These are phyloP conservation scores for Tetrahymena borealis DNA, from an alignment of 73 alveolate species.

Conservation along the genomic window DNA sequence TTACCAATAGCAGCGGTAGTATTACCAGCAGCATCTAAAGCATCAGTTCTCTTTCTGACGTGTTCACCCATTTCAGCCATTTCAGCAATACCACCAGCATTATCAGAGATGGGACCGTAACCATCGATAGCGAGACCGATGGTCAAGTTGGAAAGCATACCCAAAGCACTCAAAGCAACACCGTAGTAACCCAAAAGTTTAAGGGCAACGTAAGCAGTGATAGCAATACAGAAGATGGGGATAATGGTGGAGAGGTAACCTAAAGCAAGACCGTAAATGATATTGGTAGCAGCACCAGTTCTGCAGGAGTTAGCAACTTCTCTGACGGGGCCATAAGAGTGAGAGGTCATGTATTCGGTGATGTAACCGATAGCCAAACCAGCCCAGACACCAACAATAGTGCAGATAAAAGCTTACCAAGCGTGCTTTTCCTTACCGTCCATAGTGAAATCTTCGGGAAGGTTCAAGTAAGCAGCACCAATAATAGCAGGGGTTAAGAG, in stretches of 20 bases:
- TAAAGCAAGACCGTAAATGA: constrained; percentile 86
- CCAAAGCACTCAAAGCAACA: constrained; percentile 92
- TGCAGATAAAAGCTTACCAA: constrained; percentile 51
- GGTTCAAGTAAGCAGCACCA: constrained; percentile 26
- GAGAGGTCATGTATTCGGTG: constrained; percentile 90
- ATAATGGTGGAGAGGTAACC: constrained; percentile 82
- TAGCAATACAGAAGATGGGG: constrained; percentile 74
- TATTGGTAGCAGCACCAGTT: constrained; percentile 94
- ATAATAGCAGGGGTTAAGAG: constrained; percentile 48
- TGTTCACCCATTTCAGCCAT: constrained; percentile 77
- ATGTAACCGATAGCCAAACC: constrained; percentile 74
- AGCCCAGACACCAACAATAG: constrained; percentile 77
- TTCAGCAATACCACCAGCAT: constrained; percentile 99
- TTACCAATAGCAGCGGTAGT: constrained; percentile 94
- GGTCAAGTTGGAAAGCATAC: constrained; percentile 89
- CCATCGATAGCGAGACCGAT: constrained; percentile 91
- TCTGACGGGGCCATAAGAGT: constrained; percentile 82
- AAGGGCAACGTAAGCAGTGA: constrained; percentile 65
- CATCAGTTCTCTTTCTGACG: constrained; percentile 89
- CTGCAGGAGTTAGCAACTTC: constrained; percentile 88
- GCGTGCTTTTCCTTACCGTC: constrained; percentile 25
- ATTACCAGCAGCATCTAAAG: constrained; percentile 97
- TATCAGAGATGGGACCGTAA: constrained; percentile 94
- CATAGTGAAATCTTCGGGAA: constrained; percentile 59
- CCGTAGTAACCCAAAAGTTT: constrained; percentile 80